A percentile compares a stretch with the other conserved stretches of the same genome.
Conservation (phyloP, 1,284 basidiomycete genomes). For the Ceratorhiza oryzae-sativae region DNA sequence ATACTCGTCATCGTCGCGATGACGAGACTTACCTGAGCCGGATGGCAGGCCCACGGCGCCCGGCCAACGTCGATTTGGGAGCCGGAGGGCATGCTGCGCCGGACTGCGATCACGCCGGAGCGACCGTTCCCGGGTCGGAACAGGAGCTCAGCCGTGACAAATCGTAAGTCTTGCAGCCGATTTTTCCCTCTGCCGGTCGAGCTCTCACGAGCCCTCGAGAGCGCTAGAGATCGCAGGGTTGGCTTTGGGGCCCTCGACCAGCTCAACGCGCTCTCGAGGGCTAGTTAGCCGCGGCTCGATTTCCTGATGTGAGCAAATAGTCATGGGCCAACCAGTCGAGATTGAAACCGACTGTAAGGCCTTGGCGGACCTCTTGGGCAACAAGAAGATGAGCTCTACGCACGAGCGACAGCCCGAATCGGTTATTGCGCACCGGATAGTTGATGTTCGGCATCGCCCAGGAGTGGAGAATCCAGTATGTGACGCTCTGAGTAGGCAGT, state of each 20-base stretch:
- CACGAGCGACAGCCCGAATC: slow-evolving; percentile 40
- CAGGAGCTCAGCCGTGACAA: not conserved
- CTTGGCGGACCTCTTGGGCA: slow-evolving; percentile 37
- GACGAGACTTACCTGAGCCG: not conserved
- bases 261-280: not conserved
- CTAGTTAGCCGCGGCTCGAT: not conserved
- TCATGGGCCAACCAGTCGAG: slow-evolving; percentile 34
- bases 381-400: slow-evolving; percentile 20
- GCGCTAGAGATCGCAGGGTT: slow-evolving; percentile 34
- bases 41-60: not conserved
- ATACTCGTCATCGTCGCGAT: not conserved
- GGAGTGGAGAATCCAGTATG: slow-evolving; percentile 40
- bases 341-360: slow-evolving; percentile 46
- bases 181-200: not conserved
- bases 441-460: slow-evolving; percentile 36
- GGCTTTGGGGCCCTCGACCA: not conserved
- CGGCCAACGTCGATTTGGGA: not conserved
- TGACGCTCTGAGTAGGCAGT: slow-evolving; percentile 50
- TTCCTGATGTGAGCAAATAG: slow-evolving; percentile 27
- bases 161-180: not conserved
- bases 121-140: not conserved
- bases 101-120: not conserved
- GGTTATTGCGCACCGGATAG: slow-evolving; percentile 31
- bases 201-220: not conserved
- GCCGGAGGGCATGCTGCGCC: not conserved